These are phyloP conservation scores for Pseudogymnoascus sp. DNA, from an alignment of 2,329 filamentous ascomycete species.

Conservation along the genomic window DNA sequence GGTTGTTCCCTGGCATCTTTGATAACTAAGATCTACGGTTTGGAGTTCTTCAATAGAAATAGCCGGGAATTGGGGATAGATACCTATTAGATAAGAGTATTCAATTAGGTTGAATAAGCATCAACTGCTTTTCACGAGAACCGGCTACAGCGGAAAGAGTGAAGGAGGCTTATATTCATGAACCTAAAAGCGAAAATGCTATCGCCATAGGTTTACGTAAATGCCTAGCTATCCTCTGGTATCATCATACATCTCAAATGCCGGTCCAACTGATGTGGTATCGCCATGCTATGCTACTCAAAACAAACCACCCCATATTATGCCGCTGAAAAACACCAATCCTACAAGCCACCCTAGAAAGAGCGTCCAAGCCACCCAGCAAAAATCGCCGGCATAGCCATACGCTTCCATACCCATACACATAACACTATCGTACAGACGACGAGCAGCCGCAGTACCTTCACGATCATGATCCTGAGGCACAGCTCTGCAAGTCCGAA, in stretches of 20 bases:
- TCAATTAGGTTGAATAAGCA: not conserved
- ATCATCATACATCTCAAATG: slow-evolving; percentile 3
- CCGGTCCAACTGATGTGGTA: not conserved
- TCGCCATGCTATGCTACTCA: not conserved
- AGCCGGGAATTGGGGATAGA: not conserved
- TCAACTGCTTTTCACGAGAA: not conserved
- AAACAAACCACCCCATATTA: not conserved
- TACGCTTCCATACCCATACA: slow-evolving; percentile 10
- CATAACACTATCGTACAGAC: slow-evolving; percentile 10
- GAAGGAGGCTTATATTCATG: not conserved
- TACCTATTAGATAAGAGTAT: not conserved
- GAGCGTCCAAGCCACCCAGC: not conserved
- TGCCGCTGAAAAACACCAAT: not conserved
- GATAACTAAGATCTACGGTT: slow-evolving; percentile 5
- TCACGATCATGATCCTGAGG: slow-evolving; percentile 10
- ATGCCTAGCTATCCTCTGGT: not conserved
- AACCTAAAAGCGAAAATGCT: not conserved
- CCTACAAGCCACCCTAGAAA: not conserved
- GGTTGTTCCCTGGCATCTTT: slow-evolving; percentile 65
- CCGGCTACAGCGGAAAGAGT: not conserved
- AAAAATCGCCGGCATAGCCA: slow-evolving; percentile 5
- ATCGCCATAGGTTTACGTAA: not conserved
- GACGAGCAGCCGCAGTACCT: not conserved
- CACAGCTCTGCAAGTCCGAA: slow-evolving; percentile 9
- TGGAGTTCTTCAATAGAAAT: not conserved